Percentiles rank a stretch among this genome's conserved stretches.
Evolutionary conservation across 352 stramenopile genomes (phyloP).

Genomic region (Phytopythium boreale): DNA sequence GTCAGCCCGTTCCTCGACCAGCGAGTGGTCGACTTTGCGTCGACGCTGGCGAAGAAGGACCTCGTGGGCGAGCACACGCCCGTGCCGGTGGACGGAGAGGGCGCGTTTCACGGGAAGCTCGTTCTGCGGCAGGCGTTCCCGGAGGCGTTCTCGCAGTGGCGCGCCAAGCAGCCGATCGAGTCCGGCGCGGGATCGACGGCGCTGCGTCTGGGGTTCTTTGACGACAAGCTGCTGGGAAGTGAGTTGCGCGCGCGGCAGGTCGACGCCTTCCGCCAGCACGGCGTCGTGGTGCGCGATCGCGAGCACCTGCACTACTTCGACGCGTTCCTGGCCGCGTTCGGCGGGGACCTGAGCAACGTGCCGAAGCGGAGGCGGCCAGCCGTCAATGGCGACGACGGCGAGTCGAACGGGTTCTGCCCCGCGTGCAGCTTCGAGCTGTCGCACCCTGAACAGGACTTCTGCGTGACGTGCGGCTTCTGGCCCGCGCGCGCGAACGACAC

Average conservation of each 20-base stretch:
- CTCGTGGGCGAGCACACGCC: constrained; percentile 66
- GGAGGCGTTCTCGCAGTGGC: constrained; percentile 82
- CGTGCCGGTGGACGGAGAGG: constrained; percentile 44
- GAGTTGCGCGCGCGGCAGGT: constrained; percentile 40
- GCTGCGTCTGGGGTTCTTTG: constrained; percentile 63
- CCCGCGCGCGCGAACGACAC: constrained; percentile 47
- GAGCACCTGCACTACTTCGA: constrained; percentile 73
- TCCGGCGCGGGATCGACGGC: constrained; percentile 71
- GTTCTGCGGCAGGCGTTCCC: constrained; percentile 84
- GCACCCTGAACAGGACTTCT: constrained; percentile 44
- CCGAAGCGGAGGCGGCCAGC: constrained; percentile 18
- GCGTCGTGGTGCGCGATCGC: constrained; percentile 58
- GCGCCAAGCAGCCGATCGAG: constrained; percentile 87
- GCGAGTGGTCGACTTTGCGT: constrained; percentile 65
- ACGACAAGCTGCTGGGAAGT: constrained; percentile 29
- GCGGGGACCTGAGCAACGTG: constrained; percentile 40
- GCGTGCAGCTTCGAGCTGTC: constrained; percentile 43
- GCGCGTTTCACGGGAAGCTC: constrained; percentile 67
- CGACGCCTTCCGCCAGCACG: constrained; percentile 27
- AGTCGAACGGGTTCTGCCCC: constrained; percentile 51
- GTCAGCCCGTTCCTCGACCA: constrained; percentile 77
- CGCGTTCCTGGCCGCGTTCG: constrained; percentile 56
- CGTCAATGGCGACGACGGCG: constrained; percentile 11
- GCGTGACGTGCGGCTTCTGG: constrained; percentile 65
- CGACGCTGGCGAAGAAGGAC: constrained; percentile 47